Evolutionary conservation across 768 basidiomycete species (phyloP).

Genomic region (Suillus bovinus): DNA sequence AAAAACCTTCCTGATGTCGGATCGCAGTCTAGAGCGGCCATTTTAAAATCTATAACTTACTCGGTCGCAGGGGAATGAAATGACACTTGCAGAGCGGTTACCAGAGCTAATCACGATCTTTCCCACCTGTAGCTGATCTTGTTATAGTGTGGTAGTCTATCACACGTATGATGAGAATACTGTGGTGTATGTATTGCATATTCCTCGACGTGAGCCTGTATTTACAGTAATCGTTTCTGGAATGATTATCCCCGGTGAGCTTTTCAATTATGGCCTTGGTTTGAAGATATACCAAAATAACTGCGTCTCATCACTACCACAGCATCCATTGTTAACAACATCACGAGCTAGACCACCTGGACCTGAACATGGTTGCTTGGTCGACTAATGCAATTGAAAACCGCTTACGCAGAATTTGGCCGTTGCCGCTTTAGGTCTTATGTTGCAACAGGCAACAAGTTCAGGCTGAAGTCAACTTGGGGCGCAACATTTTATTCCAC

Average conservation of each 20-base stretch:
- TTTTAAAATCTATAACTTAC: constrained; percentile 54
- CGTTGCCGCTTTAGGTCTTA: constrained; percentile 54
- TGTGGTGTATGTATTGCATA: constrained; percentile 27
- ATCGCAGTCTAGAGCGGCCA: constrained; percentile 45
- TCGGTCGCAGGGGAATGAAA: constrained; percentile 55
- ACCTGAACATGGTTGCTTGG: no score
- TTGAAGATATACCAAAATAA: constrained; percentile 30
- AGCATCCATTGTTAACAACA: background rate
- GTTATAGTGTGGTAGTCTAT: constrained; percentile 55
- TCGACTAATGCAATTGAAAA: no score
- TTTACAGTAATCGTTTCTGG: constrained; percentile 28
- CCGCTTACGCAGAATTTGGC: no score
- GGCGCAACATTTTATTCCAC: no score
- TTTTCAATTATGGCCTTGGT: constrained; percentile 33
- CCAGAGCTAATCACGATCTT: background rate
- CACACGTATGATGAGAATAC: constrained; percentile 61
- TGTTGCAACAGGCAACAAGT: constrained; percentile 36
- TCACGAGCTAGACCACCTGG: constrained; percentile 47
- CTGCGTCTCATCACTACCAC: background rate
- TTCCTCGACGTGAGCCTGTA: background rate
- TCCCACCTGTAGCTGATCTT: background rate
- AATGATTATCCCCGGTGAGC: constrained; percentile 28
- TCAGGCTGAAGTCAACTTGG: constrained; percentile 52
- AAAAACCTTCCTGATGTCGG: constrained; percentile 24
- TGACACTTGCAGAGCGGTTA: constrained; percentile 46